Percentiles rank a stretch among this genome's conserved stretches.
These are phyloP conservation scores for Aschersonia sp. DNA, from an alignment of 2,329 filamentous ascomycete species.

Conservation along the genomic window DNA sequence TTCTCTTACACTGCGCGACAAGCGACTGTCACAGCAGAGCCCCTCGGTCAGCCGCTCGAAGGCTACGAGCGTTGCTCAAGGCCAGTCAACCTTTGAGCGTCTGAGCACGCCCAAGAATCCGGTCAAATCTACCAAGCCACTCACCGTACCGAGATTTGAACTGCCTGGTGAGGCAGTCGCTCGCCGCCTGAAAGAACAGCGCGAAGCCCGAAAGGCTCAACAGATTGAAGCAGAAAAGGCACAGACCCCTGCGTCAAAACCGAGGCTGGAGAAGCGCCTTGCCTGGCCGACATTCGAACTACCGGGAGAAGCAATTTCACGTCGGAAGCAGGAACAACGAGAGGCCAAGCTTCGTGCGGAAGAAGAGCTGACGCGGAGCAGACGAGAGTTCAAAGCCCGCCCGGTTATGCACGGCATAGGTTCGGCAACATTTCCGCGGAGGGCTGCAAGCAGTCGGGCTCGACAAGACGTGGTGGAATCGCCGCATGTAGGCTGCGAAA, in stretches of 20 bases:
- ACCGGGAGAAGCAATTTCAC: constrained; percentile 45
- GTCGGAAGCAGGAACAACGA: constrained; percentile 38
- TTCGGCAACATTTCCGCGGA: constrained; percentile 31
- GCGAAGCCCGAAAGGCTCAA: constrained; percentile 34
- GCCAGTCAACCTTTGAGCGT: constrained; percentile 7
- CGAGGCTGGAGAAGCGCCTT: constrained; percentile 35
- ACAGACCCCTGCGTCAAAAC: constrained; percentile 24
- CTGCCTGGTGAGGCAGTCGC: constrained; percentile 48
- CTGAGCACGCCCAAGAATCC: constrained; percentile 23
- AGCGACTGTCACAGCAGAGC: constrained; percentile 7
- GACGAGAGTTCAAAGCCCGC: constrained; percentile 49
- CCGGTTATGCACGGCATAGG: constrained; percentile 33
- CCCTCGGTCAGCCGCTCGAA: constrained; percentile 5
- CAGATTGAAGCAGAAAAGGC: constrained; percentile 19
- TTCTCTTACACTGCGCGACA: constrained; percentile 22
- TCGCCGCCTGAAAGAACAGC: constrained; percentile 40
- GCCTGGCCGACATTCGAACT: constrained; percentile 45
- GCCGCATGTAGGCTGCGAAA: constrained; percentile 10
- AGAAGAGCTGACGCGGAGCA: constrained; percentile 44
- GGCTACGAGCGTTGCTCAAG: constrained; percentile 6
- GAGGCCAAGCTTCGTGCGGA: constrained; percentile 39
- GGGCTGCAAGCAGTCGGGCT: constrained; percentile 42
- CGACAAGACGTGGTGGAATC: constrained; percentile 29
- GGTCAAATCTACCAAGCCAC: constrained; percentile 36
- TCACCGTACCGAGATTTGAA: constrained; percentile 42